phyloP scores from a whole-genome alignment of 805 yeast genomes.

The Metschnikowia matae region DNA sequence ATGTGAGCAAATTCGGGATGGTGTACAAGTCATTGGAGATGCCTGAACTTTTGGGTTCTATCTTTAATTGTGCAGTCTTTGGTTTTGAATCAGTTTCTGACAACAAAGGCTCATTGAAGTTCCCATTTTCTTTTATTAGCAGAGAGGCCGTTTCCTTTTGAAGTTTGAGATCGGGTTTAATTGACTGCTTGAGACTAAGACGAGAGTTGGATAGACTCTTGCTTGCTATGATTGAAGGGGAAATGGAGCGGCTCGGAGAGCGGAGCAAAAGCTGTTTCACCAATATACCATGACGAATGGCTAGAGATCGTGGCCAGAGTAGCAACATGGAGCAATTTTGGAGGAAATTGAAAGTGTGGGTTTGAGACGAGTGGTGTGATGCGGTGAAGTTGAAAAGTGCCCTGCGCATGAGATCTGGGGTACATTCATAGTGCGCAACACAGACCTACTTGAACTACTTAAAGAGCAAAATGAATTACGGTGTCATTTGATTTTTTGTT shows the following conservation, averaged over 20 bases:
- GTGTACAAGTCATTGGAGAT: slow-evolving; percentile 52
- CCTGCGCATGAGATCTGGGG: slow-evolving; percentile 2
- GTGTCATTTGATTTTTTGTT: neutral
- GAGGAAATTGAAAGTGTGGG: neutral
- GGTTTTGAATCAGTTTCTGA: no score
- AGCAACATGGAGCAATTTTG: neutral
- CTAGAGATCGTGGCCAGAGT: neutral
- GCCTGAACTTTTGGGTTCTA: neutral
- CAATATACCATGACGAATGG: neutral
- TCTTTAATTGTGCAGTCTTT: neutral
- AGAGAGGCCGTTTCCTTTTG: neutral
- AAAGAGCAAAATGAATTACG: neutral
- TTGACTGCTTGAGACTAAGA: neutral
- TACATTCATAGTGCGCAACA: neutral
- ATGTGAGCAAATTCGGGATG: slow-evolving; percentile 80
- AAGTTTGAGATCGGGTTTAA: neutral
- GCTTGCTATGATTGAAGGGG: neutral
- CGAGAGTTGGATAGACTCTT: neutral
- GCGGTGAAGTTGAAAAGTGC: neutral
- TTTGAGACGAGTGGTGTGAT: neutral
- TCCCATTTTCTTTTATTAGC: neutral
- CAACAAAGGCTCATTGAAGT: no score
- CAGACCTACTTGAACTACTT: neutral
- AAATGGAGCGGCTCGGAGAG: neutral
- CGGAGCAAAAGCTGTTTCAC: neutral